phyloP scores from a whole-genome alignment of 768 basidiomycete genomes.

The Neoboletus magnificus region DNA sequence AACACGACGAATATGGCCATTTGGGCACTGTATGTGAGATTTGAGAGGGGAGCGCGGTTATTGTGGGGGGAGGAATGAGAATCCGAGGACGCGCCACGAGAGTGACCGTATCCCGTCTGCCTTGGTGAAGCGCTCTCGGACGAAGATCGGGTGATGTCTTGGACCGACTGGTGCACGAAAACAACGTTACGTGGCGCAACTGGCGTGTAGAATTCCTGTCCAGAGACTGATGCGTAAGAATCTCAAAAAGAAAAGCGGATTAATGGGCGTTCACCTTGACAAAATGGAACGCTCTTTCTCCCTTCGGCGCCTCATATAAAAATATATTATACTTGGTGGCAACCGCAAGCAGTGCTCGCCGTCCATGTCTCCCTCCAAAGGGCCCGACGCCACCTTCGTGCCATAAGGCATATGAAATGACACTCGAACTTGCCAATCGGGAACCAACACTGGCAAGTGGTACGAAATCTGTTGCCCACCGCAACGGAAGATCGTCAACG shows the following conservation, averaged over 20 bases:
- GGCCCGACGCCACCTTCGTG: slow-evolving; percentile 48
- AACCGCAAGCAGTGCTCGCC: slow-evolving; percentile 60
- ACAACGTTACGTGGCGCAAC: slow-evolving; percentile 58
- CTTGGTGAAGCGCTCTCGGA: slow-evolving; percentile 37
- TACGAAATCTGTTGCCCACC: slow-evolving; percentile 87
- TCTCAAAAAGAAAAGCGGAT: neutral
- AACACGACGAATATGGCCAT: slow-evolving; percentile 80
- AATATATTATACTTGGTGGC: slow-evolving; percentile 71
- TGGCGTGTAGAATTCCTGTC: slow-evolving; percentile 82
- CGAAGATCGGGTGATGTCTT: slow-evolving; percentile 45
- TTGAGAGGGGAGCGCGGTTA: slow-evolving; percentile 31
- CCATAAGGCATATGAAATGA: slow-evolving; percentile 69
- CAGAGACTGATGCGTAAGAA: slow-evolving; percentile 1
- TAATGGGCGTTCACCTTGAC: slow-evolving; percentile 50
- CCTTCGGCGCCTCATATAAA: slow-evolving; percentile 77
- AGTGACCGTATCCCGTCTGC: slow-evolving; percentile 33
- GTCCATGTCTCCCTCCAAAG: slow-evolving; percentile 45
- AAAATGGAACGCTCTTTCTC: slow-evolving; percentile 79
- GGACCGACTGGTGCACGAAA: slow-evolving; percentile 69
- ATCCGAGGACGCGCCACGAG: slow-evolving; percentile 41
- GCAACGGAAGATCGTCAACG: slow-evolving; percentile 66
- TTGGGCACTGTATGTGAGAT: slow-evolving; percentile 60
- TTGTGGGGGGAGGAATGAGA: slow-evolving; percentile 32
- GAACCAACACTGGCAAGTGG: slow-evolving; percentile 70
- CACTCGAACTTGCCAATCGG: slow-evolving; percentile 53